phyloP scores from a whole-genome alignment of 768 basidiomycete genomes.

The Kwoniella dendrophila region DNA sequence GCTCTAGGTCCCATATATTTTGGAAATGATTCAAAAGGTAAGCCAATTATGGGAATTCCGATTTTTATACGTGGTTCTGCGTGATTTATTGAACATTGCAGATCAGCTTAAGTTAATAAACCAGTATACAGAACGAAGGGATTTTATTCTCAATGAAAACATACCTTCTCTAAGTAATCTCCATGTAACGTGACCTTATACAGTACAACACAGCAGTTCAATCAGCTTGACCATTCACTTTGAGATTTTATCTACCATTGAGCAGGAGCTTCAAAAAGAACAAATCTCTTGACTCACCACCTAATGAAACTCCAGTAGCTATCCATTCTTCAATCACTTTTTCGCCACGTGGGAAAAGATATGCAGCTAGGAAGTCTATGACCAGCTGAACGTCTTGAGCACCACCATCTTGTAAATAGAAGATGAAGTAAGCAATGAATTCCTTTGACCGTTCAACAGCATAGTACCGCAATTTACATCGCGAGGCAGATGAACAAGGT shows the following conservation, averaged over 20 bases:
- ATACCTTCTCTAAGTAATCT: slow-evolving; percentile 63
- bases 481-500: background rate
- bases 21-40: slow-evolving; percentile 61
- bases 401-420: slow-evolving; percentile 62
- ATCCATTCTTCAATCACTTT: slow-evolving; percentile 69
- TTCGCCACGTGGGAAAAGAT: slow-evolving; percentile 71
- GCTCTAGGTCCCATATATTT: slow-evolving; percentile 57
- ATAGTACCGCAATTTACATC: background rate
- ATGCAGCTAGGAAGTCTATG: slow-evolving; percentile 75
- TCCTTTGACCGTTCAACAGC: too few species aligned
- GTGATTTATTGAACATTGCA: background rate
- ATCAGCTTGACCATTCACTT: background rate
- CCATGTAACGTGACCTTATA: slow-evolving; percentile 73
- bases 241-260: background rate
- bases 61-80: slow-evolving; percentile 59
- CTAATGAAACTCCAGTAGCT: slow-evolving; percentile 74
- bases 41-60: slow-evolving; percentile 66
- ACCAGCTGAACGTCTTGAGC: slow-evolving; percentile 75
- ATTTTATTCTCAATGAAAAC: slow-evolving; percentile 23
- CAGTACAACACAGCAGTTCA: background rate
- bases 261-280: too few species aligned
- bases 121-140: slow-evolving; percentile 5
- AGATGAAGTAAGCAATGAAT: background rate
- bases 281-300: slow-evolving; percentile 57
- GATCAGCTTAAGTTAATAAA: slow-evolving; percentile 10